Conservation (phyloP, 306 rosid genomes). For the Prunus kanzakura region DNA sequence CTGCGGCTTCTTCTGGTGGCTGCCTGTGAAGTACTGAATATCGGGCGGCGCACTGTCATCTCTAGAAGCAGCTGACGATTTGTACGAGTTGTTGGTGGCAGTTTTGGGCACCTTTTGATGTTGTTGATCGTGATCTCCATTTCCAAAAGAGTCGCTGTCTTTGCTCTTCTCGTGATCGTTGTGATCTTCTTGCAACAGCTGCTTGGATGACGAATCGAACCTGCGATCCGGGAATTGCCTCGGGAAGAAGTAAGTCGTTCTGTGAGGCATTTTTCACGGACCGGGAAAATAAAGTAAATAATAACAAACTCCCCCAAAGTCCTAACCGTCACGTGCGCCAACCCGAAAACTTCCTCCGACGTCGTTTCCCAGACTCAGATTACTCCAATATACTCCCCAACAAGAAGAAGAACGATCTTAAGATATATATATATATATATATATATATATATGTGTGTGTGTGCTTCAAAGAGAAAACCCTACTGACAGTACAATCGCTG, state of each 20-base stretch:
- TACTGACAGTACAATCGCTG: neutral
- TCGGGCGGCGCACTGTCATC: neutral
- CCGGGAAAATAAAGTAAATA: neutral
- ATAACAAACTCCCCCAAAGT: neutral
- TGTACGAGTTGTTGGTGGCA: neutral
- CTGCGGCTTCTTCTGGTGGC: conserved; percentile 22
- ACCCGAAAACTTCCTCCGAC: neutral
- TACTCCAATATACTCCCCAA: neutral
- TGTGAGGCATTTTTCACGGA: conserved; percentile 88
- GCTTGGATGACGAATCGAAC: conserved; percentile 51
- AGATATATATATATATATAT: neutral
- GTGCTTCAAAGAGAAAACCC: neutral
- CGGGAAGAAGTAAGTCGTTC: conserved; percentile 93
- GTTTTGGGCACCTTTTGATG: neutral
- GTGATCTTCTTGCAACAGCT: conserved; percentile 40
- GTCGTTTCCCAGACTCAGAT: conserved; percentile 6
- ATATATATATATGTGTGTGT: neutral
- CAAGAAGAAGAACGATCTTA: neutral
- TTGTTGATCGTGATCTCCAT: neutral
- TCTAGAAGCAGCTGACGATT: neutral
- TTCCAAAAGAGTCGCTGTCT: conserved; percentile 44
- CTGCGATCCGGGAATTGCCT: conserved; percentile 77
- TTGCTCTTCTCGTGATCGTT: conserved; percentile 20
- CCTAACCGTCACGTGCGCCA: conserved; percentile 22
- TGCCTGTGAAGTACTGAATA: neutral